Percentiles rank a stretch among this genome's conserved stretches.
phyloP scores from a whole-genome alignment of 345 rosid genomes.

The Chamaenerion angustifolium region DNA sequence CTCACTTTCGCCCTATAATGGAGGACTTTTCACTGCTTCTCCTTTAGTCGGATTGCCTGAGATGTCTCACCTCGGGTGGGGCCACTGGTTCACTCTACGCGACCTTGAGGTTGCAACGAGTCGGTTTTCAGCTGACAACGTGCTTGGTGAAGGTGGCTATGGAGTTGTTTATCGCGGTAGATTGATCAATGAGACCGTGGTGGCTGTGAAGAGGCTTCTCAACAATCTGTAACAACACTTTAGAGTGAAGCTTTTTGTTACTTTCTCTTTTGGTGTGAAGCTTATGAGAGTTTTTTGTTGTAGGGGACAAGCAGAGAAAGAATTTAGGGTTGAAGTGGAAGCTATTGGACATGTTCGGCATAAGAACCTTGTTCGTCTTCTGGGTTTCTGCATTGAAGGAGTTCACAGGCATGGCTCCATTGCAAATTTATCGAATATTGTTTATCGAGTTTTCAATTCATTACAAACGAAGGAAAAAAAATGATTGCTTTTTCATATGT shows the following conservation, averaged over 20 bases:
- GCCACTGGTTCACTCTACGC: constrained; percentile 97
- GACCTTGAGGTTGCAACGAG: constrained; percentile 83
- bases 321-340: constrained; percentile 91
- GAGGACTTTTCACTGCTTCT: constrained; percentile 59
- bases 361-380: constrained; percentile 84
- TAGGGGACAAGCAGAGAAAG: constrained; percentile 99
- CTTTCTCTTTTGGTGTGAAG: neutral
- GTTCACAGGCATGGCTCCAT: constrained; percentile 53
- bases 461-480: too few relatives aligned
- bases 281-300: neutral
- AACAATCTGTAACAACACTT: constrained; percentile 61
- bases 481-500: too few relatives aligned
- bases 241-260: too few relatives aligned
- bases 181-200: constrained; percentile 80
- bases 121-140: constrained; percentile 62
- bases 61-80: constrained; percentile 96
- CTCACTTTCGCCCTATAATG: constrained; percentile 34
- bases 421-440: neutral
- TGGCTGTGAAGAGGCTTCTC: constrained; percentile 93
- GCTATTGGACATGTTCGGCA: constrained; percentile 96
- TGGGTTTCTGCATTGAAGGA: constrained; percentile 92
- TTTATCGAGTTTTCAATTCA: too few relatives aligned
- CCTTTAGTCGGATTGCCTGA: constrained; percentile 90
- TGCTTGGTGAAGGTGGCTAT: constrained; percentile 96
- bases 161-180: constrained; percentile 84